phyloP scores from a whole-genome alignment of 805 yeast species.

The Metschnikowia colocasiae region DNA sequence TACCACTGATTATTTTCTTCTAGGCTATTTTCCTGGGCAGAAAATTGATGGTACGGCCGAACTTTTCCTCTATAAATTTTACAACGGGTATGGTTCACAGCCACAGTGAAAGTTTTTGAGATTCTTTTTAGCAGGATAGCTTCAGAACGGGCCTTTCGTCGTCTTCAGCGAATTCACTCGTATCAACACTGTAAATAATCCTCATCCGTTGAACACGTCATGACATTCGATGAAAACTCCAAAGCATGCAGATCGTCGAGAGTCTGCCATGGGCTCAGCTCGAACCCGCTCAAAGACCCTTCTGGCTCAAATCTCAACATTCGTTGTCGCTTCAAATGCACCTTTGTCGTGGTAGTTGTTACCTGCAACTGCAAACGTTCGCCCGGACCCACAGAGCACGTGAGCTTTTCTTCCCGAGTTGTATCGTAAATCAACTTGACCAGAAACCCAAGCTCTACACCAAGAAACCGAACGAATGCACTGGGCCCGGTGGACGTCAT shows the following conservation, averaged over 20 bases:
- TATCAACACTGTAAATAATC: background rate
- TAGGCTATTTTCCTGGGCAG: too few species aligned
- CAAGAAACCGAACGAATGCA: slow-evolving; percentile 4
- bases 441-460: slow-evolving; percentile 2
- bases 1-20: too few species aligned
- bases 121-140: too few species aligned
- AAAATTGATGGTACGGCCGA: too few species aligned
- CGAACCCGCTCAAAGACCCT: background rate
- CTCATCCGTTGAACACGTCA: slow-evolving; percentile 3
- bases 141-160: background rate
- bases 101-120: too few species aligned
- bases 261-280: slow-evolving; percentile 1
- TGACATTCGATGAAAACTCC: background rate
- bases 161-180: background rate
- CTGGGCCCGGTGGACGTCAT: slow-evolving; percentile 4
- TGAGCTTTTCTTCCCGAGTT: slow-evolving; percentile 11
- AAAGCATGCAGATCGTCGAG: background rate
- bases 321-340: slow-evolving; percentile 3
- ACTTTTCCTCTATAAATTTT: too few species aligned
- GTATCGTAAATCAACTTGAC: background rate
- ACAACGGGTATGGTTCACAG: too few species aligned
- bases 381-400: slow-evolving; percentile 15
- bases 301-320: background rate
- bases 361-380: slow-evolving; percentile 13
- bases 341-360: slow-evolving; percentile 2